These are phyloP conservation scores for Eragrostis tef DNA, from an alignment of 202 grass and related monocot genomes.

Conservation along the genomic window DNA sequence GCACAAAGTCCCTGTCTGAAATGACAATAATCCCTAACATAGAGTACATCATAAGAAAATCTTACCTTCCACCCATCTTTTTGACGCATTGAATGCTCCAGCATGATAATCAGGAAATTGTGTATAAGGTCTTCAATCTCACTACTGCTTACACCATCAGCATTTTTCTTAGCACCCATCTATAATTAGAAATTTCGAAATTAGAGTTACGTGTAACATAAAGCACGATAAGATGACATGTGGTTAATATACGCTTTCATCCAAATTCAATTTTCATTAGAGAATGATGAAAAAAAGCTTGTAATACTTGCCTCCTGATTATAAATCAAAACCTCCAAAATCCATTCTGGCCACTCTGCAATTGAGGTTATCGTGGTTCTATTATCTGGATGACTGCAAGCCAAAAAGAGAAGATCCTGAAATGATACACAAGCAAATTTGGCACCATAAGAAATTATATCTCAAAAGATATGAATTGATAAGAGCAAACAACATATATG, in stretches of 20 bases:
- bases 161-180: conserved; percentile 75
- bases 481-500: conserved; percentile 26
- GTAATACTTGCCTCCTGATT: conserved; percentile 74
- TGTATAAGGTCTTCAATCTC: conserved; percentile 97
- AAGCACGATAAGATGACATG: too few species aligned
- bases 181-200: conserved; percentile 50
- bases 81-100: conserved; percentile 97
- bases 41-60: conserved; percentile 24
- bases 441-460: conserved; percentile 43
- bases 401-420: conserved; percentile 99
- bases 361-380: conserved; percentile 76
- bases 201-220: background rate
- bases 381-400: conserved; percentile 98
- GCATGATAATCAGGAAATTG: conserved; percentile 94
- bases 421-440: conserved; percentile 53
- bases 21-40: too few species aligned
- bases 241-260: conserved; percentile 17
- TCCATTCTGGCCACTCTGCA: conserved; percentile 97
- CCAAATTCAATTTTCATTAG: conserved; percentile 35
- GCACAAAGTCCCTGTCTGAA: too few species aligned
- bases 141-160: conserved; percentile 73
- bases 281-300: background rate
- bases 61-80: conserved; percentile 96
- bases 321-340: conserved; percentile 97
- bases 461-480: conserved; percentile 29